Conservation (phyloP, 768 basidiomycete species). For the Tricholoma furcatifolium region DNA sequence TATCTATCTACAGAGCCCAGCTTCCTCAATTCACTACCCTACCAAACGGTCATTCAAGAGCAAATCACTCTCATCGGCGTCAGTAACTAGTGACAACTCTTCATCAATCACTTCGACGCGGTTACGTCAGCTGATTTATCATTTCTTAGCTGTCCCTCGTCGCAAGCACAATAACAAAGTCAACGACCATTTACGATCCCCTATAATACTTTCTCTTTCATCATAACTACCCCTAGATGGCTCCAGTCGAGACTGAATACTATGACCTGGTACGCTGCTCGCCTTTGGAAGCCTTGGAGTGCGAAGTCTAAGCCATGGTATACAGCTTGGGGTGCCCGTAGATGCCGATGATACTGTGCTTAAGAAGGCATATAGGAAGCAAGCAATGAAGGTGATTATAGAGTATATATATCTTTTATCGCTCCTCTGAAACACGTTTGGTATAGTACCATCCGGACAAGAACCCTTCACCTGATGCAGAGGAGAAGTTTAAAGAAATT, state of each 20-base stretch:
- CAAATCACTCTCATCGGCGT: no score
- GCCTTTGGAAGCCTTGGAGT: background rate
- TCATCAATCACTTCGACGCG: no score
- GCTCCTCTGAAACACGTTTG: background rate
- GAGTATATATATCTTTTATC: background rate
- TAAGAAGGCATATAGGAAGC: slow-evolving; percentile 94
- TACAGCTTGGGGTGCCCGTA: slow-evolving; percentile 65
- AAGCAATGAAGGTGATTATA: slow-evolving; percentile 78
- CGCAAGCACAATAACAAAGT: background rate
- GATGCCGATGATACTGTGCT: slow-evolving; percentile 79
- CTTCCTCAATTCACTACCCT: no score
- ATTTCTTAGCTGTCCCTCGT: background rate
- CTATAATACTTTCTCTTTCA: slow-evolving; percentile 12
- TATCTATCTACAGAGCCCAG: no score
- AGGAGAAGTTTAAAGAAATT: slow-evolving; percentile 96
- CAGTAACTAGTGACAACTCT: no score
- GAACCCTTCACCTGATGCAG: slow-evolving; percentile 89
- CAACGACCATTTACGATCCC: slow-evolving; percentile 14
- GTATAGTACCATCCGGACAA: slow-evolving; percentile 91
- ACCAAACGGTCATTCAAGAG: no score
- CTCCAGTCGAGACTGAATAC: slow-evolving; percentile 89
- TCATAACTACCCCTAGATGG: slow-evolving; percentile 41
- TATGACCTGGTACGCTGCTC: slow-evolving; percentile 69
- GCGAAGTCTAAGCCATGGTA: background rate
- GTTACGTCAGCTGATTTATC: slow-evolving; percentile 13